Conservation (phyloP, 805 yeast genomes). For the Wickerhamiella sorbophila region DNA sequence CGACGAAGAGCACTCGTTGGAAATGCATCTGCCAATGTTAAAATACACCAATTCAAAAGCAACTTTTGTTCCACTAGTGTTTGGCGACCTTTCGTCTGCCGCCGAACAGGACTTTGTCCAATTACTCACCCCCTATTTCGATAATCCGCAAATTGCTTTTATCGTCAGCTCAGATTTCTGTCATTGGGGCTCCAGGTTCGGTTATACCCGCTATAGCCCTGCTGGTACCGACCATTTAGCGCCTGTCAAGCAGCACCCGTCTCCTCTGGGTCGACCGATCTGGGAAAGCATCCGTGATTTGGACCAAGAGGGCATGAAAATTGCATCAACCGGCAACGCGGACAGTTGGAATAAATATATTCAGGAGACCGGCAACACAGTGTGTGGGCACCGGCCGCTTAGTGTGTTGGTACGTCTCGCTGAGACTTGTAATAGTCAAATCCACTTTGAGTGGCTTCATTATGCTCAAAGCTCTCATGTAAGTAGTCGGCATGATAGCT, state of each 20-base stretch:
- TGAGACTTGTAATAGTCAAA: slow-evolving; percentile 27
- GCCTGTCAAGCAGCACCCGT: not conserved
- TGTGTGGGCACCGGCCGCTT: slow-evolving; percentile 85
- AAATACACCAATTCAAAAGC: slow-evolving; percentile 32
- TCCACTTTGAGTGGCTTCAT: slow-evolving; percentile 52
- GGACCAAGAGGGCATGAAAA: slow-evolving; percentile 57
- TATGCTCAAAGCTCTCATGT: slow-evolving; percentile 65
- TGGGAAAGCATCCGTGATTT: slow-evolving; percentile 58
- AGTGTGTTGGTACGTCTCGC: slow-evolving; percentile 44
- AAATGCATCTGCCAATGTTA: slow-evolving; percentile 81
- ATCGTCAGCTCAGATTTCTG: slow-evolving; percentile 84
- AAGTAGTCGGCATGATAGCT: slow-evolving; percentile 38
- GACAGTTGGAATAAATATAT: slow-evolving; percentile 55
- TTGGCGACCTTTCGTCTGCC: slow-evolving; percentile 43
- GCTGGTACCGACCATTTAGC: slow-evolving; percentile 9
- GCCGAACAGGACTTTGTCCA: slow-evolving; percentile 35
- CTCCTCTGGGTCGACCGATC: slow-evolving; percentile 32
- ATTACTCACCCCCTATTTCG: slow-evolving; percentile 38
- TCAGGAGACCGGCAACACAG: slow-evolving; percentile 62
- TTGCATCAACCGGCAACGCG: slow-evolving; percentile 42
- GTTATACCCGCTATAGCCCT: slow-evolving; percentile 38
- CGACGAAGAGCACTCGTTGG: slow-evolving; percentile 81
- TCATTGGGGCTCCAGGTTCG: slow-evolving; percentile 75
- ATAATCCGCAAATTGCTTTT: slow-evolving; percentile 46
- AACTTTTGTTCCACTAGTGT: slow-evolving; percentile 60